Evolutionary conservation across 2,329 filamentous ascomycete genomes (phyloP).

Genomic region (Boeremia lycopersici): DNA sequence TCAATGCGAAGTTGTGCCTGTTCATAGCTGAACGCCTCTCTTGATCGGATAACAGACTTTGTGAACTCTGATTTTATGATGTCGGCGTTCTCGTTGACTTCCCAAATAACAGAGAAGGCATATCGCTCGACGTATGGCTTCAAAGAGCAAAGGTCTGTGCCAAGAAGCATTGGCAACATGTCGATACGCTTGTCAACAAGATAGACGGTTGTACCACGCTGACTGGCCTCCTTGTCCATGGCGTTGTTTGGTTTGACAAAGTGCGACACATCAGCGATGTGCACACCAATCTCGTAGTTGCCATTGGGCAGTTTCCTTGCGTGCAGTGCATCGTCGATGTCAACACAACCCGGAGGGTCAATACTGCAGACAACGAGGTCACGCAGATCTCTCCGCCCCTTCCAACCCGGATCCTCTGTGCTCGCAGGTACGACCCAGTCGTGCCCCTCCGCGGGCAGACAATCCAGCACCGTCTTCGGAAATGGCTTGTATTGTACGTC

Average conservation of each 20-base stretch:
- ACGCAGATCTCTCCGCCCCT: conserved; percentile 80
- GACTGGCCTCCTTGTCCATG: conserved; percentile 94
- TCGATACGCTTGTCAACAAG: conserved; percentile 99
- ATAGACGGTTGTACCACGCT: conserved; percentile 95
- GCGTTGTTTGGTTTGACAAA: conserved; percentile 97
- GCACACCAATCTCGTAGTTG: conserved; percentile 94
- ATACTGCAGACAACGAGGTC: conserved; percentile 94
- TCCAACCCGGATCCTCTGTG: conserved; percentile 84
- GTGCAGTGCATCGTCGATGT: conserved; percentile 97
- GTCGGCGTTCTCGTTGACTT: conserved; percentile 82
- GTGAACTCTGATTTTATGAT: conserved; percentile 87
- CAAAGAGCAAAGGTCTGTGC: conserved; percentile 93
- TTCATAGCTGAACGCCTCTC: conserved; percentile 97
- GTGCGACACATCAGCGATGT: conserved; percentile 99
- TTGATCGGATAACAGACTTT: conserved; percentile 96
- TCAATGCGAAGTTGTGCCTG: conserved; percentile 94
- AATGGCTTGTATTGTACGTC: conserved; percentile 98
- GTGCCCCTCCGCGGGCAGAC: conserved; percentile 87
- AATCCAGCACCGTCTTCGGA: conserved; percentile 93
- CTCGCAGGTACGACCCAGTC: conserved; percentile 89
- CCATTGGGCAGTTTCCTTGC: conserved; percentile 84
- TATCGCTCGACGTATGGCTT: conserved; percentile 93
- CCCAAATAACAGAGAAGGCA: conserved; percentile 67
- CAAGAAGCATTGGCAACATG: conserved; percentile 96
- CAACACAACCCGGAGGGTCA: conserved; percentile 92